A percentile compares a stretch with the other conserved stretches of the same genome.
These are phyloP conservation scores for Aureobasidium pullulans DNA, from an alignment of 2,329 filamentous ascomycete species.

Conservation along the genomic window DNA sequence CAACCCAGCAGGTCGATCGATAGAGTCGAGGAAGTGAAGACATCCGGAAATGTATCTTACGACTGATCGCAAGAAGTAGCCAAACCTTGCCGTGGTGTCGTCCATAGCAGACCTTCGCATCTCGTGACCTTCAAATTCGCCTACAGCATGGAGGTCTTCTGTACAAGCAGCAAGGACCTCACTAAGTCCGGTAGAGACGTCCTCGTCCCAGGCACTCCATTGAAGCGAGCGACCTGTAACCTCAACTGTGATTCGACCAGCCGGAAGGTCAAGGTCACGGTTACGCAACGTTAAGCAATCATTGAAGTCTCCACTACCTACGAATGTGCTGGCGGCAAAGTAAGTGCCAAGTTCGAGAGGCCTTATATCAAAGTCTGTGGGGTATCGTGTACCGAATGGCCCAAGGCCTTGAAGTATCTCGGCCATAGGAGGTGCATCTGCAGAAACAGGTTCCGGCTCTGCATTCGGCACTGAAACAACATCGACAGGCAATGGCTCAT, in stretches of 20 bases:
- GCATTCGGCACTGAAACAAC: background rate
- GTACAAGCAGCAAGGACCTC: slow-evolving; percentile 30
- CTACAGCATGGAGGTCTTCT: slow-evolving; percentile 14
- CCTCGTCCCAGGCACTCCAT: slow-evolving; percentile 52
- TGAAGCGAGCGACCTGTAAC: slow-evolving; percentile 26
- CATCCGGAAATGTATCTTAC: slow-evolving; percentile 43
- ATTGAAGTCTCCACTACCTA: slow-evolving; percentile 50
- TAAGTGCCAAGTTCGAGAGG: slow-evolving; percentile 46
- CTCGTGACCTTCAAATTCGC: background rate
- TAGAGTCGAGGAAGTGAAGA: slow-evolving; percentile 46
- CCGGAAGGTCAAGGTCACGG: slow-evolving; percentile 48
- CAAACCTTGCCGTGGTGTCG: slow-evolving; percentile 12
- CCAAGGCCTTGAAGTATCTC: slow-evolving; percentile 36
- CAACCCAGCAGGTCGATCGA: slow-evolving; percentile 45
- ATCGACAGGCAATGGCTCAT: slow-evolving; percentile 25
- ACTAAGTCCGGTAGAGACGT: slow-evolving; percentile 41
- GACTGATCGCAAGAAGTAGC: slow-evolving; percentile 36
- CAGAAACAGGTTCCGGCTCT: background rate
- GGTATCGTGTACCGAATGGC: slow-evolving; percentile 43
- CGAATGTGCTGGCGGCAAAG: slow-evolving; percentile 50
- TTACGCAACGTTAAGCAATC: slow-evolving; percentile 35
- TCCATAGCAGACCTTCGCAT: background rate
- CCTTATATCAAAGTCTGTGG: slow-evolving; percentile 46
- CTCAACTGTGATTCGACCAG: slow-evolving; percentile 39
- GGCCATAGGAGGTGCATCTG: background rate